Percentiles rank a stretch among this genome's conserved stretches.
Conservation (phyloP, 169 alveolate genomes). For the Babesia gibsoni region DNA sequence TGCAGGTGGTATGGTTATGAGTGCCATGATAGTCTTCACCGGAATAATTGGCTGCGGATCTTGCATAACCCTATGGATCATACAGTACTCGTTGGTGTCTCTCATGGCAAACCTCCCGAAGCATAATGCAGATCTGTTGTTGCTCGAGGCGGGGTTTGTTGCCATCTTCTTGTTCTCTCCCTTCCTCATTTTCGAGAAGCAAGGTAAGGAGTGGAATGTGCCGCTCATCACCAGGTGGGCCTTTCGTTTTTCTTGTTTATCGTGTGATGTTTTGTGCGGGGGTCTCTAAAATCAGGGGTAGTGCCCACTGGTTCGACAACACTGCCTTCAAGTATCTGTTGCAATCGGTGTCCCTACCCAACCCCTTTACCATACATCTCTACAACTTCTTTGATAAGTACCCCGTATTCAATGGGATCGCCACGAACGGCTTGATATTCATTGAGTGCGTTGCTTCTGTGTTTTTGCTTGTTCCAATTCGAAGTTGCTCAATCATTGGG, state of each 20-base stretch:
- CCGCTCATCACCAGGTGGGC: slow-evolving; percentile 46
- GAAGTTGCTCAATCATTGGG: slow-evolving; percentile 41
- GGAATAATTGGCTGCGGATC: slow-evolving; percentile 28
- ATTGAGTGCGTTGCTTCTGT: slow-evolving; percentile 37
- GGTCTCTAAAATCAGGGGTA: slow-evolving; percentile 8
- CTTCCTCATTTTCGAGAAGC: slow-evolving; percentile 31
- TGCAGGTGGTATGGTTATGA: slow-evolving; percentile 21
- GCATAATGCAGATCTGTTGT: slow-evolving; percentile 42
- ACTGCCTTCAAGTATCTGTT: slow-evolving; percentile 13
- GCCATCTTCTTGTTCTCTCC: slow-evolving; percentile 53
- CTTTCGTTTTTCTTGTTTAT: slow-evolving; percentile 36
- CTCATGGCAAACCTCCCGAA: slow-evolving; percentile 21
- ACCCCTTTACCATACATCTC: slow-evolving; percentile 10
- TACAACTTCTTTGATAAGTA: background rate
- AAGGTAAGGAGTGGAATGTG: slow-evolving; percentile 11
- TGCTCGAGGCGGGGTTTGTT: slow-evolving; percentile 53
- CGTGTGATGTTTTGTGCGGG: slow-evolving; percentile 50
- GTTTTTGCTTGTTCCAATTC: slow-evolving; percentile 27
- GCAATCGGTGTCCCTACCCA: slow-evolving; percentile 48
- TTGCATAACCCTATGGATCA: slow-evolving; percentile 27
- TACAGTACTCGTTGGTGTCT: slow-evolving; percentile 29
- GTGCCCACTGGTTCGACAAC: background rate
- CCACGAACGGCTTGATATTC: slow-evolving; percentile 13
- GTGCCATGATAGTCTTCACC: slow-evolving; percentile 29
- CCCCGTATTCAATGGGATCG: background rate